Base-by-base conservation (phyloP, 257 asterid species). In the Forsythia suspensa region DNA sequence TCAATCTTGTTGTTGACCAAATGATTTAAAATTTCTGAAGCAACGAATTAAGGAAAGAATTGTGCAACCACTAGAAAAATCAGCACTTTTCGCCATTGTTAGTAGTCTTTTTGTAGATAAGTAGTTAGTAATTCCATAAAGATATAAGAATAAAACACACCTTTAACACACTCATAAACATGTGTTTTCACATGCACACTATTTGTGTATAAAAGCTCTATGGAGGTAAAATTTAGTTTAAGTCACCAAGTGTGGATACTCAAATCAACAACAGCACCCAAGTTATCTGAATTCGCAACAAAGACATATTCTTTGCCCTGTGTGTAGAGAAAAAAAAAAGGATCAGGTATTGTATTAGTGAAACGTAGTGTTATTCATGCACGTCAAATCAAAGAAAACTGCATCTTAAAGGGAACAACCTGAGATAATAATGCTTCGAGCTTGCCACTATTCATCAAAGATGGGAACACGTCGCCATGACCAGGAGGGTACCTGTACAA, bases 281-380 rank as follows among this genome's bases (percentile, higher is more conserved):
- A 86, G 86, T 96, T 96, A 86, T 96, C 99, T 42, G 99, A 86
- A 89, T 96, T 96, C 79, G 98, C 99, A 78, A 91, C 84, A 80
- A 96, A 96, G 79, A 94, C 92, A 38, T 94, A 96, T 83, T 96
- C 98, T 85, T 94, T 96, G 79, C 99, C 99, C 99, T 96, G 90
- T 76, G 72, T 79, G 77, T 29, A 1, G 72, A 46, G 6, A 65
- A 42, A 21, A 39, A 57, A 24, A 65, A 80, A 63, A 10, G 38
- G 38, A 63, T 3, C 8, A 24, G 39, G 8, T n/a, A 29, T 63
- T 29, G 8, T 63, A 63, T 63, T 63, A 63, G 70, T 10, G 18
- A 63, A 55, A 63, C 4, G 12, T 29, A 24, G 70, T 21, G 12
- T 29, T 63, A 2, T 63, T 59, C 36, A 3, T 59, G 36, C 13